Evolutionary conservation across 345 rosid genomes (phyloP).

Genomic region (Physaria fendleri): DNA sequence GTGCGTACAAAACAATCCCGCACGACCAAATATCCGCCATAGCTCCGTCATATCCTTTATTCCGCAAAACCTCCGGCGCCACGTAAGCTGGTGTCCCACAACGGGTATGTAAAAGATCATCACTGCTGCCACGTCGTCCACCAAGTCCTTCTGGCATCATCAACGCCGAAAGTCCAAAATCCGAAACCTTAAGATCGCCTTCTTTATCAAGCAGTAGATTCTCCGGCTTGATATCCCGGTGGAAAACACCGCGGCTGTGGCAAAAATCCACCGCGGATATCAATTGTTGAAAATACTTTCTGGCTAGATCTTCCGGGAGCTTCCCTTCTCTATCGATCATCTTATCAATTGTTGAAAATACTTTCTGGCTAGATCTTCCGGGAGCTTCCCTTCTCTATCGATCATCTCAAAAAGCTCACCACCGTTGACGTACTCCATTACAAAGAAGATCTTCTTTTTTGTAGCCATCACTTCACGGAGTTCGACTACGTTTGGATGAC

Average conservation of each 20-base stretch:
- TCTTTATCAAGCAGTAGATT: constrained; percentile 64
- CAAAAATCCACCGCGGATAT: constrained; percentile 73
- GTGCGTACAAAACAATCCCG: constrained; percentile 70
- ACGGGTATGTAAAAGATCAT: constrained; percentile 72
- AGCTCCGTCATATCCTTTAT: constrained; percentile 82
- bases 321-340: constrained; percentile 50
- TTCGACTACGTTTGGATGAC: constrained; percentile 65
- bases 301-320: constrained; percentile 51
- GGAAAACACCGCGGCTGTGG: constrained; percentile 77
- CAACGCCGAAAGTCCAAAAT: constrained; percentile 75
- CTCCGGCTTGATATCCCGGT: constrained; percentile 86
- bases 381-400: constrained; percentile 49
- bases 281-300: constrained; percentile 67
- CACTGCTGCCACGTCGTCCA: constrained; percentile 35
- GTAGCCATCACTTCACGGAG: constrained; percentile 82
- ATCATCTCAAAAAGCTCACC: constrained; percentile 73
- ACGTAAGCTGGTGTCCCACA: constrained; percentile 90
- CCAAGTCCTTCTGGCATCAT: constrained; percentile 58
- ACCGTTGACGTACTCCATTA: constrained; percentile 74
- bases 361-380: constrained; percentile 49
- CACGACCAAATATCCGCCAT: constrained; percentile 90
- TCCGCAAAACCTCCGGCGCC: constrained; percentile 83
- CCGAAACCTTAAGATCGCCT: constrained; percentile 62
- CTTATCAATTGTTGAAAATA: constrained; percentile 73
- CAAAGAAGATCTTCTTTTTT: constrained; percentile 50